Evolutionary conservation across 306 rosid species (phyloP).

Genomic region (Sicyos baderoa): DNA sequence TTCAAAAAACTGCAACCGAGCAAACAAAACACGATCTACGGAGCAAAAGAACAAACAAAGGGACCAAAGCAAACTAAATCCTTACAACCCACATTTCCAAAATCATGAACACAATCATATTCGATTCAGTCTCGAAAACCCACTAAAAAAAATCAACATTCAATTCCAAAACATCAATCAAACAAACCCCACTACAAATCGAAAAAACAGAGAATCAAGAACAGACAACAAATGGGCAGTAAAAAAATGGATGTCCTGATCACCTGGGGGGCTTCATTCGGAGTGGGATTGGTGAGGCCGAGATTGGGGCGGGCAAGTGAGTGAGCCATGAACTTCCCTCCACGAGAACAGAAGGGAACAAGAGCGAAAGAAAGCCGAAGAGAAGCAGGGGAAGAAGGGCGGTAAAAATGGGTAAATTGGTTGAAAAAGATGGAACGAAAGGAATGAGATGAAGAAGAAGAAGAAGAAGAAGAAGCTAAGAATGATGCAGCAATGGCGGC

Average conservation of each 20-base stretch:
- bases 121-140: not conserved
- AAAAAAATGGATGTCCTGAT: too few relatives aligned
- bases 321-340: slow-evolving; percentile 65
- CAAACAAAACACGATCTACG: not conserved
- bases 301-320: slow-evolving; percentile 62
- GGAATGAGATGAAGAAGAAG: not conserved
- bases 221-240: not conserved
- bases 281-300: slow-evolving; percentile 74
- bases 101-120: not conserved
- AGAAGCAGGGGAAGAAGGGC: slow-evolving; percentile 22
- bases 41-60: too few relatives aligned
- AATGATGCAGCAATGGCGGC: slow-evolving; percentile 43
- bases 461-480: too few relatives aligned
- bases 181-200: too few relatives aligned
- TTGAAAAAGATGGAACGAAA: slow-evolving; percentile 29
- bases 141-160: too few relatives aligned
- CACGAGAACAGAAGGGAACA: slow-evolving; percentile 28
- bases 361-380: slow-evolving; percentile 33
- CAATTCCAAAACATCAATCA: too few relatives aligned
- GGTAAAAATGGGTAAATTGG: slow-evolving; percentile 17
- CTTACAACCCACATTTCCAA: not conserved
- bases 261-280: slow-evolving; percentile 53
- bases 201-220: too few relatives aligned
- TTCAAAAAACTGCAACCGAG: not conserved
- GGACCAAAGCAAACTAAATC: not conserved